Base-by-base conservation (phyloP, 371 early-diverging fungal genomes). In the Smittium culicis region DNA sequence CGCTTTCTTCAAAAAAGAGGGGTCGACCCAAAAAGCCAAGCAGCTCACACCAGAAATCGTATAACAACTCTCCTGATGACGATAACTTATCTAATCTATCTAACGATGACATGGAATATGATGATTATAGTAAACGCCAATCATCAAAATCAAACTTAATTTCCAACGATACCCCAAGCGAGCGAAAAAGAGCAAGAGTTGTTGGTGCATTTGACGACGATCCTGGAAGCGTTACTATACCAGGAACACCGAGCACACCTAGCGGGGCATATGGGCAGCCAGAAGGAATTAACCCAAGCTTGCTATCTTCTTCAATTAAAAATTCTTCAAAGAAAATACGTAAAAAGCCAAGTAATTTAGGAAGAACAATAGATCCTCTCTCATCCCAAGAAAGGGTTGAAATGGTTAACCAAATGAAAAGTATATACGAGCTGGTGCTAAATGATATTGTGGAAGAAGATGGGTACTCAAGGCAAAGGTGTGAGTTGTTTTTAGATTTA, bases 401-500 rank as follows among this genome's bases (percentile, higher is more conserved):
- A 45, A 66, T 70, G 34, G 66, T 69, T 20, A 72, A 60, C 0
- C 56, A 66, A 5, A 68, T 77, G 35, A 71, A 74, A 29, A 69
- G 69, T 1, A 35, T 68, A 29, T 74, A 72, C 61, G 59, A 56
- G 17, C 71, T 69, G 0, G 73, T 79, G 30, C 27, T 64, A 1
- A 55, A 57, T 17, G 75, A 72, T 65, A 67, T 68, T 1, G 68
- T 72, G 27, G 32, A 61, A 14, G 70, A 79, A 14, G 58, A 65
- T 2, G 66, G 34, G 25, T 66, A 69, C 56, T 60, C 62, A 29
- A 82, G 88, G n/a, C 79, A 76, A 62, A 80, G 86, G 57, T 76
- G 82, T 65, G 82, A 82, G 31, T 71, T 91, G 35, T 93, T 92
- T 70, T 70, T 84, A 74, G 87, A 87, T 59, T 72, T 92, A 35